Evolutionary conservation across 2,329 filamentous ascomycete species (phyloP).

Genomic region (Fusarium pseudonygamai): DNA sequence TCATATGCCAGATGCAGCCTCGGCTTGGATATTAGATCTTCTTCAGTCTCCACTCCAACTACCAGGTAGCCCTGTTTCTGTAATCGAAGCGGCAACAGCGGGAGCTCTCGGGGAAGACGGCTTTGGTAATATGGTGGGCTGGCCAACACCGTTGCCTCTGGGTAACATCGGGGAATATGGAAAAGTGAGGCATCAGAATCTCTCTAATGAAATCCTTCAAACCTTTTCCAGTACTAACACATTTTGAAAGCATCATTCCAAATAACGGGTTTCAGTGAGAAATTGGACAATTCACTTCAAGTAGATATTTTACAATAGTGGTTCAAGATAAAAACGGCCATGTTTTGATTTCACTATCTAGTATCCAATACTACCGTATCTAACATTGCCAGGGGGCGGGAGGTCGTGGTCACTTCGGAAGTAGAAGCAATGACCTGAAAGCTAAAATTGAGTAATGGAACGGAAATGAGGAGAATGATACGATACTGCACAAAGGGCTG

Average conservation of each 20-base stretch:
- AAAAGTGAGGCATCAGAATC: not conserved
- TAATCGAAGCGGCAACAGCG: slow-evolving; percentile 7
- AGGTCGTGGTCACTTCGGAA: not conserved
- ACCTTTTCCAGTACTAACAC: not conserved
- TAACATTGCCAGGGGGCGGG: not conserved
- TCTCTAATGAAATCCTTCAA: not conserved
- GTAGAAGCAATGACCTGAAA: not conserved
- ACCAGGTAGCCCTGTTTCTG: slow-evolving; percentile 6
- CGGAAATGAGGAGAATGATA: not conserved
- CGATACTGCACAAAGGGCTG: not conserved
- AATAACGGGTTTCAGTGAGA: not conserved
- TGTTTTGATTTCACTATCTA: not conserved
- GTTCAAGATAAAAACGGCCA: not conserved
- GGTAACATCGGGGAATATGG: not conserved
- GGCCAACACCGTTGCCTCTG: slow-evolving; percentile 8
- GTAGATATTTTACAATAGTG: not conserved
- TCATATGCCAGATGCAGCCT: slow-evolving; percentile 43
- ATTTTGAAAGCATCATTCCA: not conserved
- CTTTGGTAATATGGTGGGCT: slow-evolving; percentile 6
- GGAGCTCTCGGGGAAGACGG: slow-evolving; percentile 22
- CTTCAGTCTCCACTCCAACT: slow-evolving; percentile 1
- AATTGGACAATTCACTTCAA: not conserved
- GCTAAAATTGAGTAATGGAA: not conserved
- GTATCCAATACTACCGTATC: not conserved
- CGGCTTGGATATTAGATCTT: slow-evolving; percentile 28